Evolutionary conservation across 805 yeast genomes (phyloP), one percentile per base, ranked within the genome.

Genomic region (Ogataea kodamae): DNA sequence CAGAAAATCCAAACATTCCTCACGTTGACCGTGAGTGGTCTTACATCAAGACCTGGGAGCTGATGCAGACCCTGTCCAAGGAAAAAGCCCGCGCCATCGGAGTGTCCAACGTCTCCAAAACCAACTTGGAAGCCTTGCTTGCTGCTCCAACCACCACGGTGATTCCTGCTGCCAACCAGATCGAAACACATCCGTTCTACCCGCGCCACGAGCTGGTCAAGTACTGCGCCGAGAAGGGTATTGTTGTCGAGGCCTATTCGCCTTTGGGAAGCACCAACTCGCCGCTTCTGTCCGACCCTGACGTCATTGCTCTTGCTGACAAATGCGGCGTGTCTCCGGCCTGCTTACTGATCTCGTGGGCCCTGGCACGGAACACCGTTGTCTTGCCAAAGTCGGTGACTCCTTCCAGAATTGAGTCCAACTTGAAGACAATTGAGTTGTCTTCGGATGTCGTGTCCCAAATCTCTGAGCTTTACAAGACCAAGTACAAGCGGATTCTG

Each of bases 191-290:
- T 27, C 41, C 40, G 16, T 29, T 26, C 42, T 31, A 39, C 22
- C 35, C 34, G 11, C 89, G 83, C 56, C 62, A 57, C 6, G 76
- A 77, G 44, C 64, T 84, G 45, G 50, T 70, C 26, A 68, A 72
- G 21, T 80, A 53, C 58, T 68, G 77, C 57, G 61, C 66, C 35
- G 52, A 59, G 20, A 65, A 81, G 42, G 74, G 67, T 40, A 78
- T 81, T 40, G 55, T 65, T 20, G 56, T 81, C 35, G 81, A 81
- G 55, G 94, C 94, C 7, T 86, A 83, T 61, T 78, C 86, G 18
- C 92, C 95, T 16, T 65, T 85, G 46, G 90, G 88, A 6, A 70
- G 81, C 18, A 59, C 64, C 5, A 72, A 68, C 37, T 70, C 79
- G 7, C 79, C 82, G 9, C 45, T 76, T 10, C 57, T 75, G 39